A percentile compares a stretch with the other conserved stretches of the same genome.
These are phyloP conservation scores for Castanea mollissima DNA, from an alignment of 306 rosid species.

Conservation along the genomic window DNA sequence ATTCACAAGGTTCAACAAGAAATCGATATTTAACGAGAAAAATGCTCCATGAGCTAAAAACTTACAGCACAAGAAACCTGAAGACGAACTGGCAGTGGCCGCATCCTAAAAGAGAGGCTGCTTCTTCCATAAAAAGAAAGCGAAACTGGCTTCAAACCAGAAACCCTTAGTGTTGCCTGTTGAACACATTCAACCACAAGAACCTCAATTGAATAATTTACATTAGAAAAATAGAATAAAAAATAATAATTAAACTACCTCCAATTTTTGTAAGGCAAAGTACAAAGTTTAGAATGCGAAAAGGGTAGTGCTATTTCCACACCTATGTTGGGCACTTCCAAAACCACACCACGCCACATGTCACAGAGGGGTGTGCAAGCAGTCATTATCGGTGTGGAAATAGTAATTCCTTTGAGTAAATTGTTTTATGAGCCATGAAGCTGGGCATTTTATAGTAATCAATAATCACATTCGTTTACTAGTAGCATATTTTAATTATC, in stretches of 20 bases:
- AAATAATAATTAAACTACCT: neutral
- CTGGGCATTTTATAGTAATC: too few species aligned
- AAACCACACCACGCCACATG: too few species aligned
- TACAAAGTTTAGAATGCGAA: neutral
- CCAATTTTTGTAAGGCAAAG: neutral
- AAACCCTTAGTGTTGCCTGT: constrained; percentile 37
- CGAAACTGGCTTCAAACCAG: constrained; percentile 25
- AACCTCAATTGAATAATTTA: neutral
- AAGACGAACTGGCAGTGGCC: constrained; percentile 31
- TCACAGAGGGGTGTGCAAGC: too few species aligned
- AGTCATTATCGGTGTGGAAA: too few species aligned
- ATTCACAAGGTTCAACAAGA: too few species aligned
- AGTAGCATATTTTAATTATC: too few species aligned
- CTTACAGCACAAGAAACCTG: constrained; percentile 66
- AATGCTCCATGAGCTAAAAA: constrained; percentile 1
- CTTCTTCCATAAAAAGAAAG: constrained; percentile 41
- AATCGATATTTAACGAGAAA: neutral
- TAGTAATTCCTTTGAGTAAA: too few species aligned
- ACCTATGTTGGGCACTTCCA: too few species aligned
- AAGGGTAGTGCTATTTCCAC: neutral
- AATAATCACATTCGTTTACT: too few species aligned
- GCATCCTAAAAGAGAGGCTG: constrained; percentile 34
- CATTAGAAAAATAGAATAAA: neutral
- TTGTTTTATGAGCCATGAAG: too few species aligned
- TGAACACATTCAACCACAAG: constrained; percentile 19